phyloP scores from a whole-genome alignment of 768 basidiomycete species.

The Suillus subaureus region DNA sequence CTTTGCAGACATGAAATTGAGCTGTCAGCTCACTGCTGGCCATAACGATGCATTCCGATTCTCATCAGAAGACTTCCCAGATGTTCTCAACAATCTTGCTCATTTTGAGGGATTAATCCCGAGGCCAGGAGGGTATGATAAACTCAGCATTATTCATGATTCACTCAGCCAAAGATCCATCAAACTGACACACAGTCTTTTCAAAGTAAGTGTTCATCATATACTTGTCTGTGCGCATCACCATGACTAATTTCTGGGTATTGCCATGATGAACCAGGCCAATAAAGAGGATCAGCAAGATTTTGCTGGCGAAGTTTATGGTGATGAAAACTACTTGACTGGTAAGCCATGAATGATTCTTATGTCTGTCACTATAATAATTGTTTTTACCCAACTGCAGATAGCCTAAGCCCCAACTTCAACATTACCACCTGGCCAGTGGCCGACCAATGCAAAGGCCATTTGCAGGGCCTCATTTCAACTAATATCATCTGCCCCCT shows the following conservation, averaged over 20 bases:
- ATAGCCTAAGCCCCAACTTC: slow-evolving; percentile 2
- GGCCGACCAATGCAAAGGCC: not conserved
- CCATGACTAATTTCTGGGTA: not conserved
- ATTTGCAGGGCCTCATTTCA: not conserved
- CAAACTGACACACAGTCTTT: slow-evolving; percentile 1
- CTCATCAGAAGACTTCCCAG: not conserved
- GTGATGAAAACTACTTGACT: not conserved
- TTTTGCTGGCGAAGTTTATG: not conserved
- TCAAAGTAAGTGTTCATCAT: slow-evolving; percentile 3
- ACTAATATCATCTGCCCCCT: slow-evolving; percentile 5
- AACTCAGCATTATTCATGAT: not conserved
- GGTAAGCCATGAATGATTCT: not conserved
- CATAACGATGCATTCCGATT: not conserved
- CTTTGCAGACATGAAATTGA: not conserved
- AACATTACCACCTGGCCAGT: slow-evolving; percentile 11
- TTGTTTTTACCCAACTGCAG: not conserved
- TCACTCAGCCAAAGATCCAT: not conserved
- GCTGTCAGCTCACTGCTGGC: slow-evolving; percentile 2
- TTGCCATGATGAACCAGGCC: not conserved
- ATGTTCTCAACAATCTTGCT: not conserved
- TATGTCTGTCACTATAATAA: not conserved
- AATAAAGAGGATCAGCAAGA: not conserved
- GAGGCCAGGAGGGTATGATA: not conserved
- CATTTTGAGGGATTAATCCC: not conserved
- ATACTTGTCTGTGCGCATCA: not conserved